A percentile compares a stretch with the other conserved stretches of the same genome.
Conservation (phyloP, 139 green algal genomes). For the Asterochloris erici region DNA sequence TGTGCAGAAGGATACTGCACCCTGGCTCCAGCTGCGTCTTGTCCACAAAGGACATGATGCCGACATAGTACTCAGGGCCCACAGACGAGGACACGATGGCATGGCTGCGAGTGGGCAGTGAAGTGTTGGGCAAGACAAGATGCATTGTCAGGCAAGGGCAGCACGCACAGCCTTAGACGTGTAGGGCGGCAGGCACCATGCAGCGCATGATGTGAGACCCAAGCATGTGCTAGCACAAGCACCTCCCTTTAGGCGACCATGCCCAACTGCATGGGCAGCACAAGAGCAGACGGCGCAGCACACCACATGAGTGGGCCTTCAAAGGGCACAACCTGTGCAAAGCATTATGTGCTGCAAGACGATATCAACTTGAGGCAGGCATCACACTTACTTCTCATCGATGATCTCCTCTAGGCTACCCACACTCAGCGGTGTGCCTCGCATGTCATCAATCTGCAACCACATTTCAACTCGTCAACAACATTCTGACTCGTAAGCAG, state of each 20-base stretch:
- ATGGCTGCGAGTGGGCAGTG: constrained; percentile 57
- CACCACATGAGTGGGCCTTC: too few relatives aligned
- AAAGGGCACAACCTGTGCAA: neutral
- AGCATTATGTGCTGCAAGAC: neutral
- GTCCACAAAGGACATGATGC: constrained; percentile 97
- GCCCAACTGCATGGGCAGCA: too few relatives aligned
- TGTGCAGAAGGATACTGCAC: constrained; percentile 95
- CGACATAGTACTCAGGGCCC: constrained; percentile 98
- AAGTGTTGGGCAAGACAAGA: neutral
- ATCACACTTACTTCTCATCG: constrained; percentile 86
- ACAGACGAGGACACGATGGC: constrained; percentile 93
- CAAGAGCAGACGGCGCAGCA: too few relatives aligned
- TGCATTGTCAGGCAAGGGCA: neutral
- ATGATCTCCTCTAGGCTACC: constrained; percentile 98
- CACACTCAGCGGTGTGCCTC: constrained; percentile 91
- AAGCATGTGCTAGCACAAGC: too few relatives aligned
- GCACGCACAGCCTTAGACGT: neutral
- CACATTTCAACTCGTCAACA: too few relatives aligned
- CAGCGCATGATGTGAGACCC: too few relatives aligned
- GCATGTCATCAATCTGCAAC: constrained; percentile 90
- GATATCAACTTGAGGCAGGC: neutral
- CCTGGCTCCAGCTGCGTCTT: constrained; percentile 98
- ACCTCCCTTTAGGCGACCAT: too few relatives aligned
- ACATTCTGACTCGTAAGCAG: too few relatives aligned
- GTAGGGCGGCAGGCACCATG: too few relatives aligned